Percentiles rank a stretch among this genome's conserved stretches.
These are phyloP conservation scores for Allomyces javanicus DNA, from an alignment of 192 early-diverging fungal genomes.

Conservation along the genomic window DNA sequence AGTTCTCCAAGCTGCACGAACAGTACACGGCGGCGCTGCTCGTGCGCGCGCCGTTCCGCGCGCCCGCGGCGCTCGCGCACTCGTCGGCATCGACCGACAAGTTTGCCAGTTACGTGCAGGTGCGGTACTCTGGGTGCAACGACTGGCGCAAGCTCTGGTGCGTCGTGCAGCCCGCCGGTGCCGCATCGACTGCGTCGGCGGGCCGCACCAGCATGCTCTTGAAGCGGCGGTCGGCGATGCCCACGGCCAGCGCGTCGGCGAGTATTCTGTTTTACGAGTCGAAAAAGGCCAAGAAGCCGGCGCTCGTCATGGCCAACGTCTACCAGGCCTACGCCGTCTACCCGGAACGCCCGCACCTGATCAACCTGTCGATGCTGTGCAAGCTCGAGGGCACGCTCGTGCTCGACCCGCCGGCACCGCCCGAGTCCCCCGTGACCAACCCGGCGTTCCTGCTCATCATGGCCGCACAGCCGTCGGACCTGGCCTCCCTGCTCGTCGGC, in stretches of 20 bases:
- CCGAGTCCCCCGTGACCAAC: constrained; percentile 2
- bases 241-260: no score
- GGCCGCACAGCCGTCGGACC: constrained; percentile 10
- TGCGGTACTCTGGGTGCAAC: neutral
- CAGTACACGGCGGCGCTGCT: constrained; percentile 35
- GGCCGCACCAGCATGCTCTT: neutral
- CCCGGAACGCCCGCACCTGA: constrained; percentile 19
- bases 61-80: neutral
- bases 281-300: neutral
- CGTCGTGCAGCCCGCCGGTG: neutral
- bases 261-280: no score
- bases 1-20: constrained; percentile 55
- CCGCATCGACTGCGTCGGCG: no score
- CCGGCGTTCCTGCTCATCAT: constrained; percentile 11
- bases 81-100: neutral
- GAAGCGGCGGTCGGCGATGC: neutral
- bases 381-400: constrained; percentile 20
- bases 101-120: neutral
- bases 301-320: neutral
- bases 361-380: constrained; percentile 15
- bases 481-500: constrained; percentile 18
- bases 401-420: constrained; percentile 2
- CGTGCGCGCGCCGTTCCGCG: neutral
- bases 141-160: neutral
- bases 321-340: constrained; percentile 26